A percentile compares a stretch with the other conserved stretches of the same genome.
phyloP scores from a whole-genome alignment of 73 alveolate species.

The Paramecium tetraurelia region DNA sequence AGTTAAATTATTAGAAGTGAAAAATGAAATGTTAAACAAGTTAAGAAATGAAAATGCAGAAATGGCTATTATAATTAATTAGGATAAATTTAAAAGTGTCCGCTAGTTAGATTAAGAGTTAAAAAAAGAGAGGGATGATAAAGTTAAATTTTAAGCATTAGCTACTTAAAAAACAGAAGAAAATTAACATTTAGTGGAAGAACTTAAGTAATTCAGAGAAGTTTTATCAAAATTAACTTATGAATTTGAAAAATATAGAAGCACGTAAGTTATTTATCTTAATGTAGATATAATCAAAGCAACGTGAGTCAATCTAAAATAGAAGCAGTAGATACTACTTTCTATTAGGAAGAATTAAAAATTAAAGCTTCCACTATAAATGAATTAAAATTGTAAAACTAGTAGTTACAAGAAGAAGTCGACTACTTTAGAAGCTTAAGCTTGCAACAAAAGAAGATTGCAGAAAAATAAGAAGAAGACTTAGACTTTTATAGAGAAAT shows the following conservation, averaged over 20 bases:
- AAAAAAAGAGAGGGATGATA: slow-evolving; percentile 48
- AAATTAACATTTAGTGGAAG: neutral
- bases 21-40: slow-evolving; percentile 58
- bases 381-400: slow-evolving; percentile 32
- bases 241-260: slow-evolving; percentile 51
- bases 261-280: neutral
- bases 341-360: slow-evolving; percentile 16
- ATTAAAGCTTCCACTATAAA: slow-evolving; percentile 3
- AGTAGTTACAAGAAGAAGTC: slow-evolving; percentile 19
- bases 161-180: slow-evolving; percentile 5
- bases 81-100: slow-evolving; percentile 49
- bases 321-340: neutral
- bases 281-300: neutral
- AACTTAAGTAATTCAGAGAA: slow-evolving; percentile 36
- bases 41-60: slow-evolving; percentile 61
- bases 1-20: slow-evolving; percentile 45
- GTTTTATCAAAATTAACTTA: slow-evolving; percentile 21
- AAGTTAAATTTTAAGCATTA: neutral
- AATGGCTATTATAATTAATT: slow-evolving; percentile 38
- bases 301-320: neutral
- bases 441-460: neutral
- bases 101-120: slow-evolving; percentile 42
- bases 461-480: slow-evolving; percentile 38
- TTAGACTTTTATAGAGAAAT: slow-evolving; percentile 54
- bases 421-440: slow-evolving; percentile 32